Conservation (phyloP, 768 basidiomycete genomes). For the Termitomyces sp. region DNA sequence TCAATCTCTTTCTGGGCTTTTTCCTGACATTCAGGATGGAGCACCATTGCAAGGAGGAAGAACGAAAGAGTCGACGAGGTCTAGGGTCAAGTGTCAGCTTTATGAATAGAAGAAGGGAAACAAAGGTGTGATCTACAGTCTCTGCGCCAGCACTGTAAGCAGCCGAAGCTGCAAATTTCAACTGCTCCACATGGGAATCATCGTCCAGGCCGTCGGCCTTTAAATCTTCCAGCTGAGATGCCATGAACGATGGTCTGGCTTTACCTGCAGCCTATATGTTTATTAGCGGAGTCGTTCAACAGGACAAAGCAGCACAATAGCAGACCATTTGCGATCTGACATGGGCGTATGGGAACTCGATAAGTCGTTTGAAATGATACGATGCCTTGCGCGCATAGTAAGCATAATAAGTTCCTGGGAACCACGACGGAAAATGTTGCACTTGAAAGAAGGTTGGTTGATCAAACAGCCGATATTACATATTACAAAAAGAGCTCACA, state of each 20-base stretch:
- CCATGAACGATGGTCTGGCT: neutral
- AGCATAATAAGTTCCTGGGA: neutral
- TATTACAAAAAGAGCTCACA: constrained; percentile 8
- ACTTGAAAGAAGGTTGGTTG: constrained; percentile 1
- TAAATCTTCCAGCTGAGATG: neutral
- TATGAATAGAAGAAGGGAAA: neutral
- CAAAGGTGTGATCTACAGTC: neutral
- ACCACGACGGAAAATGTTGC: constrained; percentile 12
- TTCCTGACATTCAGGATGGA: constrained; percentile 17
- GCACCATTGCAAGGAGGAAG: constrained; percentile 15
- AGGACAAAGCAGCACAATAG: too few relatives aligned
- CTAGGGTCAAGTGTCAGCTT: neutral
- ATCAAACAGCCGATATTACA: neutral
- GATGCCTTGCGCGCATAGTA: neutral
- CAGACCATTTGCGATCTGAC: neutral
- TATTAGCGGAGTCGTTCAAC: neutral
- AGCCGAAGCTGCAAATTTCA: neutral
- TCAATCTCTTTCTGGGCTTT: constrained; percentile 18
- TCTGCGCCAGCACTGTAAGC: neutral
- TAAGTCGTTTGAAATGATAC: neutral
- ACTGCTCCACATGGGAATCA: neutral
- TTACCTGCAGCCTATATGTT: neutral
- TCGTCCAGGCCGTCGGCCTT: neutral
- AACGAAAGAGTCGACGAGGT: neutral
- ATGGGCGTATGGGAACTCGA: neutral